Evolutionary conservation across 225 moss, liverwort and hornwort species (phyloP).

Genomic region (Anthoceros angustus): DNA sequence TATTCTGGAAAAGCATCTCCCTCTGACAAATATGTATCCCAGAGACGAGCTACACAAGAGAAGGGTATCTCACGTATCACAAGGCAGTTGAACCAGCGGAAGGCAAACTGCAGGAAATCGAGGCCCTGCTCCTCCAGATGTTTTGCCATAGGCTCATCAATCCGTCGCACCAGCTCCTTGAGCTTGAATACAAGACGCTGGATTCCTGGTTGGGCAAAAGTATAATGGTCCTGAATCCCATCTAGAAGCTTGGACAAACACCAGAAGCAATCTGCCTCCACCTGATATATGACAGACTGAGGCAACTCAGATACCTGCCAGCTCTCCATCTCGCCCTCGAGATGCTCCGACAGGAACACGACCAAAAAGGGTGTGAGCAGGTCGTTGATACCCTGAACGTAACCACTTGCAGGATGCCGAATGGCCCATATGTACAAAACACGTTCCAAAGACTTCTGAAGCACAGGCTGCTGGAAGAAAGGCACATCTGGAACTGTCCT

Average conservation of each 20-base stretch:
- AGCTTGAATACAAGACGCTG: constrained; percentile 98
- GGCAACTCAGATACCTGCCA: constrained; percentile 72
- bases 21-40: constrained; percentile 97
- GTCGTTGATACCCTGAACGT: constrained; percentile 98
- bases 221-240: constrained; percentile 98
- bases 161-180: constrained; percentile 97
- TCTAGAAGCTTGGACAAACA: constrained; percentile 90
- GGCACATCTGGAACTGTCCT: constrained; percentile 88
- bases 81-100: constrained; percentile 98
- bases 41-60: constrained; percentile 74
- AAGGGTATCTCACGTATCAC: constrained; percentile 97
- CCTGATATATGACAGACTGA: constrained; percentile 52
- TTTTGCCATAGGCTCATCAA: constrained; percentile 92
- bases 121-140: constrained; percentile 90
- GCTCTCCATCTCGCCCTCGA: constrained; percentile 77
- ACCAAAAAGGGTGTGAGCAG: constrained; percentile 85
- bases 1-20: constrained; percentile 97
- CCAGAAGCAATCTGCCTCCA: constrained; percentile 90
- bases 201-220: constrained; percentile 98
- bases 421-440: constrained; percentile 99
- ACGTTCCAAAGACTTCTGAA: constrained; percentile 75
- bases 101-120: constrained; percentile 93
- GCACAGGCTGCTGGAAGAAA: constrained; percentile 70
- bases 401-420: constrained; percentile 97
- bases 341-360: constrained; percentile 88